Evolutionary conservation across 495 filamentous ascomycete species (phyloP), one percentile per base, ranked within the genome.

Genomic region (Penicillium mononematosum): DNA sequence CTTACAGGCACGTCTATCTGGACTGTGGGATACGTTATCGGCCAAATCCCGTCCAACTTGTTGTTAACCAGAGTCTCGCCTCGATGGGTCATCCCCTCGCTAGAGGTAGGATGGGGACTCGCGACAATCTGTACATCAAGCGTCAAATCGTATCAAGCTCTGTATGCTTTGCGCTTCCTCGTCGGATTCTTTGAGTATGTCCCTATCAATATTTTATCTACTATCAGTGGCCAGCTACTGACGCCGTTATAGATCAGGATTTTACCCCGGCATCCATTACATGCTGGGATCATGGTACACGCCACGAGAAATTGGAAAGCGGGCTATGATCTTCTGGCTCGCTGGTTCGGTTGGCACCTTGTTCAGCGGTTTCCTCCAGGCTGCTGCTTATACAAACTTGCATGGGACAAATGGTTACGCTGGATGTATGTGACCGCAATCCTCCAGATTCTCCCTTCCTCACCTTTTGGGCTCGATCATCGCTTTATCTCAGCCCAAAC

Each of bases 21-120:
- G 70, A 85, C 81, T 1, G 77, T 82, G 11, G 83, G 83, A 20
- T 81, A 84, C 61, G 76, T 85, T 5, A 70, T 84, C 38, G 82
- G 80, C 19, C 73, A 84, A 62, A 76, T 85, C 41, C 83, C 82
- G 0, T 76, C 72, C 61, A 80, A 83, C 58, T 65, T 84, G 38
- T 71, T 85, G 46, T 56, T 85, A 41, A 81, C 76, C 1, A 58
- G 70, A 22, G 56, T 84, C 11, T 77, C 80, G 0, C 82, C 81
- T 12, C 60, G 63, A 39, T 66, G 63, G 63, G 60, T 69, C 0
- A 69, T 69, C 41, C 66, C 66, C 6, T 25, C 66, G 10, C 72
- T 78, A 22, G 80, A 84, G 62, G 55, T 81, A 0, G 60, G 69
- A 1, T 83, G 81, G 81, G 68, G 75, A 0, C 70, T 81, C 19